phyloP scores from a whole-genome alignment of 2,329 filamentous ascomycete genomes.

The Cytospora schulzeri region DNA sequence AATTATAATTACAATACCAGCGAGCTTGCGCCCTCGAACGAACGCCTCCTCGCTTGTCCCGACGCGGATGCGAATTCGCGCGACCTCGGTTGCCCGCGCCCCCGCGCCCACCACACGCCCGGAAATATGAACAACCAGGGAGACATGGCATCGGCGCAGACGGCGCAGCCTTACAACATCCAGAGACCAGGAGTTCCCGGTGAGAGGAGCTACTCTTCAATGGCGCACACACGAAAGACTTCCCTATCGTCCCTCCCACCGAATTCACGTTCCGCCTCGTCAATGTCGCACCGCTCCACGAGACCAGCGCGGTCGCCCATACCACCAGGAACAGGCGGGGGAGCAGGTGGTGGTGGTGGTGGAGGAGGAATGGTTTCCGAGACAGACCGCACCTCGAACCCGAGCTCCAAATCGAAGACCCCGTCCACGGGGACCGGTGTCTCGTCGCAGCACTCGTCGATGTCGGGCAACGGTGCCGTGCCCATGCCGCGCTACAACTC shows the following conservation, averaged over 20 bases:
- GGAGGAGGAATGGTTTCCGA: constrained; percentile 42
- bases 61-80: not conserved
- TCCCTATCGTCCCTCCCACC: constrained; percentile 68
- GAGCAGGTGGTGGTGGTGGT: no score
- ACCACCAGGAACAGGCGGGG: constrained; percentile 38
- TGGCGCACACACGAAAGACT: constrained; percentile 46
- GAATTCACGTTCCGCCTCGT: constrained; percentile 58
- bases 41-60: constrained; percentile 1
- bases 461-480: constrained; percentile 45
- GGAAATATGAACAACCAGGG: not conserved
- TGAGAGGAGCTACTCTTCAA: constrained; percentile 31
- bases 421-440: constrained; percentile 57
- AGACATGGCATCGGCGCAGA: constrained; percentile 44
- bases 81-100: not conserved
- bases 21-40: constrained; percentile 7
- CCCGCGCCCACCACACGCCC: not conserved
- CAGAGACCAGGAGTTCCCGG: constrained; percentile 41
- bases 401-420: constrained; percentile 62
- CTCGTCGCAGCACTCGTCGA: constrained; percentile 62
- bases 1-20: not conserved
- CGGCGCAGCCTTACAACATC: constrained; percentile 46
- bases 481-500: constrained; percentile 48
- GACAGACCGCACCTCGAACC: constrained; percentile 59
- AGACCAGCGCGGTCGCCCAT: constrained; percentile 60
- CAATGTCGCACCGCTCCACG: constrained; percentile 54